Evolutionary conservation across 805 yeast genomes (phyloP).

Genomic region (Saturnispora quitensis): DNA sequence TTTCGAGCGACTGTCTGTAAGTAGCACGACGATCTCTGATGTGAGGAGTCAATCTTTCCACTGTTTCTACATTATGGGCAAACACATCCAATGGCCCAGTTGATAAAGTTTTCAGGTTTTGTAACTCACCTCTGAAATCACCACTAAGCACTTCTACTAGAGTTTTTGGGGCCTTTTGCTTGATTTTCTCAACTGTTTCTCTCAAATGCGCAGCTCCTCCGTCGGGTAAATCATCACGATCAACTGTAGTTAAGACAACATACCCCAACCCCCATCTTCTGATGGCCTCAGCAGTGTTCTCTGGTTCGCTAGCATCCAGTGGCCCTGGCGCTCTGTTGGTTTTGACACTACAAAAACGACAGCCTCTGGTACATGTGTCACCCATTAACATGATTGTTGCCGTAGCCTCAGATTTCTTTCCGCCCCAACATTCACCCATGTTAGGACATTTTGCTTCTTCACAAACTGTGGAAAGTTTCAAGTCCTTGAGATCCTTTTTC

Average conservation of each 20-base stretch:
- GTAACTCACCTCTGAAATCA: constrained; percentile 87
- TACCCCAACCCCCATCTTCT: constrained; percentile 97
- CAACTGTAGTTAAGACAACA: constrained; percentile 95
- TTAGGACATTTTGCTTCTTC: constrained; percentile 99
- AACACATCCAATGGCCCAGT: constrained; percentile 86
- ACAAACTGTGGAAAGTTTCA: constrained; percentile 90
- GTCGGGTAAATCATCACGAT: constrained; percentile 86
- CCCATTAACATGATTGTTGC: constrained; percentile 98
- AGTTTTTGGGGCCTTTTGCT: constrained; percentile 80
- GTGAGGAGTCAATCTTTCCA: constrained; percentile 87
- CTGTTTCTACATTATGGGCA: constrained; percentile 96
- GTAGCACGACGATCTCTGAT: constrained; percentile 96
- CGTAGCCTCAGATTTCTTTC: constrained; percentile 85
- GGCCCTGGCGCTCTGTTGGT: constrained; percentile 81
- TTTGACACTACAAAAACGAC: constrained; percentile 95
- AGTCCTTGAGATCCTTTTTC: constrained; percentile 78
- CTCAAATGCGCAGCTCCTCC: constrained; percentile 92
- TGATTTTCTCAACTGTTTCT: constrained; percentile 76
- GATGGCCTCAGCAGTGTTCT: constrained; percentile 94
- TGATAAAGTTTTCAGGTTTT: constrained; percentile 73
- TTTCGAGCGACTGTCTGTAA: constrained; percentile 76
- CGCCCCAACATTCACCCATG: constrained; percentile 99
- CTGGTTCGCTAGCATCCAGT: constrained; percentile 95
- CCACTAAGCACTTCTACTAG: constrained; percentile 92
- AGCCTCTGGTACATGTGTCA: constrained; percentile 98